Base-by-base conservation (phyloP, 805 yeast species). In the Saturnispora gosingensis region DNA sequence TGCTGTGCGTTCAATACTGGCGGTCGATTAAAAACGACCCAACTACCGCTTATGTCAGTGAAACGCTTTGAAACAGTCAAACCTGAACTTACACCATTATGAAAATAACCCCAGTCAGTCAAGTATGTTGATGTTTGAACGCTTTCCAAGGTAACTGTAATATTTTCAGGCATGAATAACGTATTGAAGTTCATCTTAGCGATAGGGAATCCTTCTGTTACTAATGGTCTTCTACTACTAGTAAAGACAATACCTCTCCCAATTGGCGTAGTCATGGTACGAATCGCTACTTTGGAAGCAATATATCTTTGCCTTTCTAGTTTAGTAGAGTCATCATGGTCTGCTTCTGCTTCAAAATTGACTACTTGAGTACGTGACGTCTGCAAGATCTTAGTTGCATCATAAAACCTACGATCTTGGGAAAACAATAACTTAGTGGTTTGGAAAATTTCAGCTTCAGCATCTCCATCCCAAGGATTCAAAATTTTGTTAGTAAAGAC, bases 1-100 rank as follows among this genome's bases (percentile, higher is more conserved):
- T 90, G 97, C 55, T 87, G 90, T 0, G 96, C 77, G 58, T 80
- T 81, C 32, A 85, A 64, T 4, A 70, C 74, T 1, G 76, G 75
- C 0, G 96, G 96, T 58, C 82, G 84, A 59, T 88, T 88, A 63
- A 86, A 88, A 1, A 85, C 84, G 36, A 91, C 85, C 98, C 98
- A 91, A 58, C 95, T 82, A 0, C 97, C 96, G 8, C 80, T 76
- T 8, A 88, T 80, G 8, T 87, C 88, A 40, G 76, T 75, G 0
- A 88, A 80, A 45, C 77, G 79, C 50, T 73, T 74, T 4, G 91
- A 80, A 7, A 91, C 80, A 52, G 51, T 81, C 47, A 93, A 67
- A 0, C 97, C 99, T 1, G 91, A 76, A 2, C 96, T 82, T 0
- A 82, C 95, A 15, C 99, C 99, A 59, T 86, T 87, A 59, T 91